Percentiles rank a stretch among this genome's conserved stretches.
Conservation (phyloP, 2,329 filamentous ascomycete species). For the Colletotrichum tamarilloi region DNA sequence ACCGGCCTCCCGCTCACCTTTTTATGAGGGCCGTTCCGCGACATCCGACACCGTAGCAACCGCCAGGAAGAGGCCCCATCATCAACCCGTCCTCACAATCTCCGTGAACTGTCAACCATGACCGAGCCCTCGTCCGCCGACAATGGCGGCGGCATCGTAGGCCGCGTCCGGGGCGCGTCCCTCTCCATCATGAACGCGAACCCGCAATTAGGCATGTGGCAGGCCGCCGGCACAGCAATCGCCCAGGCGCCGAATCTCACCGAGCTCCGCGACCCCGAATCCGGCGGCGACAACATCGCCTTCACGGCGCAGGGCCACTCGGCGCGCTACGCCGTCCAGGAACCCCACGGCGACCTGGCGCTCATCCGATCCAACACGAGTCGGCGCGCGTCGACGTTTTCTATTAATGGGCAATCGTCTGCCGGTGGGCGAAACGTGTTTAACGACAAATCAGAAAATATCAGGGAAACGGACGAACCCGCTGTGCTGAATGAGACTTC, state of each 20-base stretch:
- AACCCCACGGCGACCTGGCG: slow-evolving; percentile 39
- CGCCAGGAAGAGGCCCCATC: not conserved
- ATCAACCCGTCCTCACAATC: slow-evolving; percentile 15
- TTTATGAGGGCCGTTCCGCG: not conserved
- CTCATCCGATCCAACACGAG: slow-evolving; percentile 36
- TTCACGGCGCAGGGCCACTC: slow-evolving; percentile 45
- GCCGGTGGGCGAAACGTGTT: slow-evolving; percentile 1
- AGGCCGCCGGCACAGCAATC: slow-evolving; percentile 45
- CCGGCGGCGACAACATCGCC: slow-evolving; percentile 41
- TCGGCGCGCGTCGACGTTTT: slow-evolving; percentile 33
- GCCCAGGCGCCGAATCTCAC: slow-evolving; percentile 44
- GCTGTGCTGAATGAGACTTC: not conserved
- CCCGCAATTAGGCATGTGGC: slow-evolving; percentile 45
- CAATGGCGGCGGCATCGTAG: slow-evolving; percentile 35
- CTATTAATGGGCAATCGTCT: slow-evolving; percentile 9
- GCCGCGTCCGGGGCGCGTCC: slow-evolving; percentile 42
- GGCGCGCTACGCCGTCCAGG: slow-evolving; percentile 40
- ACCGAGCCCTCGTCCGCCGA: slow-evolving; percentile 15
- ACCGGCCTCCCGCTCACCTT: not conserved
- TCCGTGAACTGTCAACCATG: slow-evolving; percentile 1
- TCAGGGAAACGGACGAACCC: not conserved
- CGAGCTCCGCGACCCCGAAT: slow-evolving; percentile 42
- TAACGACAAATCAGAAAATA: not conserved
- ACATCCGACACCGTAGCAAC: not conserved
- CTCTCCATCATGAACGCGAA: slow-evolving; percentile 42